These are phyloP conservation scores for Penicillium brevicompactum DNA, from an alignment of 2,329 filamentous ascomycete genomes.

Conservation along the genomic window DNA sequence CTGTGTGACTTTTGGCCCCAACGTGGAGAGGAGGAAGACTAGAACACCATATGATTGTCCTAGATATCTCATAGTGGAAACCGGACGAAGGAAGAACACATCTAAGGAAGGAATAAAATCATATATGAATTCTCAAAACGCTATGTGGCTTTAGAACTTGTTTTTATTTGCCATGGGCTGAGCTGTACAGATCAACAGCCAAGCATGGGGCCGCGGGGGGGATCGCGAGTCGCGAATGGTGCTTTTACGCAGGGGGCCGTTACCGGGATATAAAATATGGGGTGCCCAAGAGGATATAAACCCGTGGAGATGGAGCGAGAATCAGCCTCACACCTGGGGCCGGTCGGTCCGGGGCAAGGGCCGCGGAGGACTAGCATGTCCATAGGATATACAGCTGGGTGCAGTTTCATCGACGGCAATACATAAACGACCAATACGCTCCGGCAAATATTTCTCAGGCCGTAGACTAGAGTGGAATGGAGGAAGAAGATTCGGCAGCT, in stretches of 20 bases:
- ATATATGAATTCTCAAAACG: background rate
- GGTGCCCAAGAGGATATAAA: background rate
- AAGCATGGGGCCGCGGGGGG: background rate
- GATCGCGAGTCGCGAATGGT: background rate
- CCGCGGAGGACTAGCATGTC: too few relatives aligned
- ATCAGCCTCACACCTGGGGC: background rate
- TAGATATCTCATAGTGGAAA: background rate
- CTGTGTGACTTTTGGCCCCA: slow-evolving; percentile 25
- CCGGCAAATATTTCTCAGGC: too few relatives aligned
- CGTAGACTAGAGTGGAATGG: too few relatives aligned
- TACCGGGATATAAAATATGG: background rate
- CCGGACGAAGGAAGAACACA: background rate
- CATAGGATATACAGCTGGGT: background rate
- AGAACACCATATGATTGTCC: background rate
- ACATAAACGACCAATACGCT: too few relatives aligned
- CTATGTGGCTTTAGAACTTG: background rate
- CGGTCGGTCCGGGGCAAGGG: background rate
- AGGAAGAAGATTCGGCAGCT: too few relatives aligned
- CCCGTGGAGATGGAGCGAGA: too few relatives aligned
- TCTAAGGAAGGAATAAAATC: background rate
- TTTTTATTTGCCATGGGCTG: background rate
- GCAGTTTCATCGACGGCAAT: too few relatives aligned
- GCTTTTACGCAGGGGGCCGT: too few relatives aligned
- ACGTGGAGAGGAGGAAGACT: slow-evolving; percentile 12
- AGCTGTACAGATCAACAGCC: background rate